Evolutionary conservation across 805 yeast species (phyloP), one percentile per base, ranked within the genome.

Genomic region (Candida glaebosa): DNA sequence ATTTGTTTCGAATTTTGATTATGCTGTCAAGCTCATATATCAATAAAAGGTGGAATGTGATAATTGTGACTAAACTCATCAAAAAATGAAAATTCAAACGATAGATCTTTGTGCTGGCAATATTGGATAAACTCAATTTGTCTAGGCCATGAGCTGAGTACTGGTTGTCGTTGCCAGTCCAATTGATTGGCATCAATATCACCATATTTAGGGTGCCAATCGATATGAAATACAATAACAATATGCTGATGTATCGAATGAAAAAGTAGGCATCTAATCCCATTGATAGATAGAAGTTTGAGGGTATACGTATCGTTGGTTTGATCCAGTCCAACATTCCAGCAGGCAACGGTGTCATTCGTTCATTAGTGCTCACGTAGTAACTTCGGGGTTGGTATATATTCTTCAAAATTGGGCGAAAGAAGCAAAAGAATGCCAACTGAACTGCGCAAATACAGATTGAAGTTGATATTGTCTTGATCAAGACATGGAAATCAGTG

Each of bases 261-360:
- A 86, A 82, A 53, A 83, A 81, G 56, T 83, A 87, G 0, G 89
- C 80, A 57, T 88, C 96, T 5, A 86, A 56, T 0, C 96, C 95
- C 45, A 75, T 61, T 1, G 66, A 58, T 19, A 70, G 54, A 50
- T 78, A 81, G 20, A 65, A 61, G 6, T 67, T 64, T 4, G 77
- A 62, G 1, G 71, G 68, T 16, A 60, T 54, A 6, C 53, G 46
- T 20, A 77, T 40, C 0, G 75, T 64, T 0, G 78, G 75, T 3
- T 51, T 34, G 1, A 82, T 46, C 91, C 91, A 86, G 3, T 69
- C 68, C 20, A 81, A 67, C n/a, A 75, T 58, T 0, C 77, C 75
- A 10, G 61, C 53, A 1, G 68, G 63, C 15, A 69, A 48, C 1
- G 68, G 67, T 4, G 61, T 63, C 44, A 66, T 64, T 44, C 70